Base-by-base conservation (phyloP, 768 basidiomycete species). In the Macrolepiota albuminosa region DNA sequence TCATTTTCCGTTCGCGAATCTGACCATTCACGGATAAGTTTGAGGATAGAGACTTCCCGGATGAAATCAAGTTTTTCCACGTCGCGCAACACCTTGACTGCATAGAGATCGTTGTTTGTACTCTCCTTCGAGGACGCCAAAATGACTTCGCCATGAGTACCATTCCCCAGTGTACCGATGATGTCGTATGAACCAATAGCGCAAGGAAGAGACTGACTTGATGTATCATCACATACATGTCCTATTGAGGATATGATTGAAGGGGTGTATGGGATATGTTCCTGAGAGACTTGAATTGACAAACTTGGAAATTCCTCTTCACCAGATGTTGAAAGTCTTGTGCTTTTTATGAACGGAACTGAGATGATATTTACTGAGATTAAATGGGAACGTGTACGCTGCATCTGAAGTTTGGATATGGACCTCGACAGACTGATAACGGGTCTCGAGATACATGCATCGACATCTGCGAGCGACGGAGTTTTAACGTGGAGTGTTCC, bases 101-200 rank as follows among this genome's bases (percentile, higher is more conserved):
- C 68, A 47, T 64, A 64, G 24, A 69, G 48, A 24, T 61, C 40
- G 10, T 53, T 48, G 10, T 61, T 39, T 5, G 39, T 36, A 31
- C 52, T 40, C 11, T 60, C 61, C 9, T 57, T 61, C 13, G 62
- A 48, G 42, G 57, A 61, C 4, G 61, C 69, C 33, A 71, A 57
- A 2, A 72, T 45, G 6, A 72, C 68, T 60, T 67, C 69, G 8
- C 69, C 68, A 52, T 68, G 66, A 9, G 66, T 66, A 6, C 71
- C 72, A 47, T 57, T 61, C 11, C 67, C 70, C 21, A 71, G 57
- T 9, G 61, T 64, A 24, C 63, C 70, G 7, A 67, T 47, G 26
- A 63, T 26, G 18, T 50, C 46, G 48, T 68, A 66, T 13, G 61
- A 64, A 34, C 40, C 37, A 9, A 64, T 48, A 14, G 45, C 39